Conservation (phyloP, 73 alveolate species). For the Strombidium stylifer region DNA sequence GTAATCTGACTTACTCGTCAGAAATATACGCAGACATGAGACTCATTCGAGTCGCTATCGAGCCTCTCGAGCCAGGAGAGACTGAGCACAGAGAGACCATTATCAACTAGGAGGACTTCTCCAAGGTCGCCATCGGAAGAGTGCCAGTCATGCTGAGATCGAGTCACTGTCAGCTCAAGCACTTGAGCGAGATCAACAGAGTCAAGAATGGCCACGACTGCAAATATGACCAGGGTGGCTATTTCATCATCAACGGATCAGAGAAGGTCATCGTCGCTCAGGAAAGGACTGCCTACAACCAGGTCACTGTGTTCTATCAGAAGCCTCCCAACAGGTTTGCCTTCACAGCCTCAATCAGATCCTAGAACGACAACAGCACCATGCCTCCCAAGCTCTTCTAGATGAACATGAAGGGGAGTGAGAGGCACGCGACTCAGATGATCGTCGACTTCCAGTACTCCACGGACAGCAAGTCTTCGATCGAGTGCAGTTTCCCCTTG, state of each 20-base stretch:
- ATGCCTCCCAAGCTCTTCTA: slow-evolving; percentile 74
- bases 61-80: not conserved
- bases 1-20: slow-evolving; percentile 92
- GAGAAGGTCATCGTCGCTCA: slow-evolving; percentile 98
- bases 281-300: slow-evolving; percentile 98
- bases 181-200: slow-evolving; percentile 60
- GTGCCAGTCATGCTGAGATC: slow-evolving; percentile 95
- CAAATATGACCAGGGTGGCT: slow-evolving; percentile 97
- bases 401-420: slow-evolving; percentile 59
- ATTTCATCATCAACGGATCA: slow-evolving; percentile 96
- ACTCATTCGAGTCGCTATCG: slow-evolving; percentile 2
- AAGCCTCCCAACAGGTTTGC: slow-evolving; percentile 88
- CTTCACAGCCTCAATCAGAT: slow-evolving; percentile 89
- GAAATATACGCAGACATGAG: slow-evolving; percentile 80
- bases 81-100: no score
- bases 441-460: no score
- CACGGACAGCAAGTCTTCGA: no score
- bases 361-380: slow-evolving; percentile 69
- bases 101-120: slow-evolving; percentile 6
- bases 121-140: slow-evolving; percentile 69
- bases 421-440: slow-evolving; percentile 30
- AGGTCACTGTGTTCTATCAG: slow-evolving; percentile 93
- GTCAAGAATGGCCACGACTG: slow-evolving; percentile 80
- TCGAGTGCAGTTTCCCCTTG: slow-evolving; percentile 89
- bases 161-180: slow-evolving; percentile 74